A percentile compares a stretch with the other conserved stretches of the same genome.
phyloP scores from a whole-genome alignment of 768 basidiomycete genomes.

The Coprinellus aureogranulatus region DNA sequence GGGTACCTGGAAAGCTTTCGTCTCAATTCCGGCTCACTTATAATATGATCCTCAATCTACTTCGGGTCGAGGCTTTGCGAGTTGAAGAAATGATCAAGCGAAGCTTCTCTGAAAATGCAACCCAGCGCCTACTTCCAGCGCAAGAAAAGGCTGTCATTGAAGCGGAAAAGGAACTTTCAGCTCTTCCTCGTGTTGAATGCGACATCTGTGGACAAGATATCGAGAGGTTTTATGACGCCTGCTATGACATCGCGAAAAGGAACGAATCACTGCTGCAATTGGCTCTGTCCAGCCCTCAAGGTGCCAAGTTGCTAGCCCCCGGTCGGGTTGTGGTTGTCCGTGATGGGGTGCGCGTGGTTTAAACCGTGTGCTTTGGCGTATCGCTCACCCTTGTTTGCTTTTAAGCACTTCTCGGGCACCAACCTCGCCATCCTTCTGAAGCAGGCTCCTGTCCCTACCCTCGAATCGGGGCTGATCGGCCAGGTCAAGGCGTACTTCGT shows the following conservation, averaged over 20 bases:
- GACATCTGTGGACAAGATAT: slow-evolving; percentile 71
- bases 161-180: slow-evolving; percentile 65
- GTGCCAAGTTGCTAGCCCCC: slow-evolving; percentile 60
- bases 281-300: slow-evolving; percentile 59
- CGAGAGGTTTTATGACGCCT: slow-evolving; percentile 70
- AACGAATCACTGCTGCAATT: slow-evolving; percentile 64
- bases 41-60: slow-evolving; percentile 97
- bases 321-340: slow-evolving; percentile 84
- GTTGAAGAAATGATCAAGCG: slow-evolving; percentile 99
- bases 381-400: slow-evolving; percentile 4
- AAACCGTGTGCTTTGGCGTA: neutral
- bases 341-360: slow-evolving; percentile 59
- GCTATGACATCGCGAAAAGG: slow-evolving; percentile 54
- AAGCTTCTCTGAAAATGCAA: slow-evolving; percentile 96
- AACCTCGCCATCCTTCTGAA: slow-evolving; percentile 73
- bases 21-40: slow-evolving; percentile 98
- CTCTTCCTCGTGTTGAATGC: slow-evolving; percentile 66
- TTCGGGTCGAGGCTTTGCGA: slow-evolving; percentile 91
- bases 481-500: slow-evolving; percentile 62
- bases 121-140: slow-evolving; percentile 88
- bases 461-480: slow-evolving; percentile 42
- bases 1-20: slow-evolving; percentile 85
- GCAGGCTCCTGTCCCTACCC: slow-evolving; percentile 47
- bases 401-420: slow-evolving; percentile 78
- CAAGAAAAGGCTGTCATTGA: slow-evolving; percentile 86